Conservation (phyloP, 2,329 filamentous ascomycete genomes). For the Colletotrichum sp. region DNA sequence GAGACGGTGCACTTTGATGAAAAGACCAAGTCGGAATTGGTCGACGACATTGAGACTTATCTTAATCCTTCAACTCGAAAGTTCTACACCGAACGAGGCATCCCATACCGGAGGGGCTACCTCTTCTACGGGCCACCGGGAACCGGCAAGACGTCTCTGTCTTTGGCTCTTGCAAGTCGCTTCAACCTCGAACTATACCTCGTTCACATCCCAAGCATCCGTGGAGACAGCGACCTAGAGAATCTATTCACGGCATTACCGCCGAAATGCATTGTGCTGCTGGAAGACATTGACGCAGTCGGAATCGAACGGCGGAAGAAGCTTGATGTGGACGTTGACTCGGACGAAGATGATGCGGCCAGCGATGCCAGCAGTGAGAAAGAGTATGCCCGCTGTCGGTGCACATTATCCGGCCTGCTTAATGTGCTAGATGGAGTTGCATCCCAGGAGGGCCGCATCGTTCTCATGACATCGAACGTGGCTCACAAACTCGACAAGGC, state of each 20-base stretch:
- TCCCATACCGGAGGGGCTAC: slow-evolving; percentile 77
- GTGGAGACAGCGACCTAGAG: slow-evolving; percentile 32
- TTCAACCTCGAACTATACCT: slow-evolving; percentile 78
- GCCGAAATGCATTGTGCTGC: slow-evolving; percentile 27
- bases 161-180: slow-evolving; percentile 73
- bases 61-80: slow-evolving; percentile 58
- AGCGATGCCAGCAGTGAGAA: not conserved
- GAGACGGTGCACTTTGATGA: slow-evolving; percentile 42
- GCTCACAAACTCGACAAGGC: slow-evolving; percentile 66
- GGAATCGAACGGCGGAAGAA: slow-evolving; percentile 24
- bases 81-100: slow-evolving; percentile 76
- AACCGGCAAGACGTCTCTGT: slow-evolving; percentile 78
- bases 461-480: slow-evolving; percentile 76
- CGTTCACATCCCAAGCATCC: slow-evolving; percentile 64
- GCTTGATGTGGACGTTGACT: slow-evolving; percentile 15
- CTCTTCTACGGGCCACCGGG: slow-evolving; percentile 76
- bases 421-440: slow-evolving; percentile 74
- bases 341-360: slow-evolving; percentile 29
- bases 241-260: slow-evolving; percentile 32
- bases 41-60: slow-evolving; percentile 73
- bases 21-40: slow-evolving; percentile 63
- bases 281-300: slow-evolving; percentile 31
- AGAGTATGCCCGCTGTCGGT: slow-evolving; percentile 10
- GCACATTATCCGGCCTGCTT: slow-evolving; percentile 65
- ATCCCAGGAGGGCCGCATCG: slow-evolving; percentile 68